Base-by-base conservation (phyloP, 306 rosid species). In the Hippophae tibetana region DNA sequence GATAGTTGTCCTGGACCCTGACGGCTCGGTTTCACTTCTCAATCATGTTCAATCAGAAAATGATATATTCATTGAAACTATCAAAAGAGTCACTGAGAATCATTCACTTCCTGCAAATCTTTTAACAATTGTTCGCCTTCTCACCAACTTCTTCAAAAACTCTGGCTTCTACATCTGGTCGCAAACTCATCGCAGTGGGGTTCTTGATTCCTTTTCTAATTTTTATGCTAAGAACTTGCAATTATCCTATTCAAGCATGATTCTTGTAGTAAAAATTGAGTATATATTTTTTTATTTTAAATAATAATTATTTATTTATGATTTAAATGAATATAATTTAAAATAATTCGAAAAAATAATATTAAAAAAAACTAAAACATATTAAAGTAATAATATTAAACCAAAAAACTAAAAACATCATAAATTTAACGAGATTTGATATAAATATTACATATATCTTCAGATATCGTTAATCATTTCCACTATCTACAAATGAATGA, bases 161-260 rank as follows among this genome's bases (percentile, higher is more conserved):
- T 74, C 82, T 0, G 63, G 68, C 68, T 79, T 52, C 76, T 51
- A 62, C 77, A 75, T 58, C 77, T 87, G 95, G 98, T 79, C 85
- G 74, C 84, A 69, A 63, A 75, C 67, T 65, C 84, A 83, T 78
- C 80, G 81, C 26, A 73, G 81, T 68, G 94, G 83, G 98, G 75
- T 92, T 80, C 82, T 92, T 72, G 95, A 92, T 75, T 79, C 82
- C 42, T 92, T 83, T 76, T 92, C 96, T 57, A 75, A 84, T 67
- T 85, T 82, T 73, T 74, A 60, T 84, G 71, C 89, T 18, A 18
- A 18, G 23, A 18, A 18, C 23, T 18, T 18, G 23, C 23, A 18
- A 18, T 18, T 18, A 18, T 18, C 1, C 1, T 0, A 18, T 18
- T 18, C 23, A 18, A 18, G 0, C 18, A 0, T 18, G 23, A 18